Base-by-base conservation (phyloP, 495 filamentous ascomycete species). In the Daldinia caldariorum region DNA sequence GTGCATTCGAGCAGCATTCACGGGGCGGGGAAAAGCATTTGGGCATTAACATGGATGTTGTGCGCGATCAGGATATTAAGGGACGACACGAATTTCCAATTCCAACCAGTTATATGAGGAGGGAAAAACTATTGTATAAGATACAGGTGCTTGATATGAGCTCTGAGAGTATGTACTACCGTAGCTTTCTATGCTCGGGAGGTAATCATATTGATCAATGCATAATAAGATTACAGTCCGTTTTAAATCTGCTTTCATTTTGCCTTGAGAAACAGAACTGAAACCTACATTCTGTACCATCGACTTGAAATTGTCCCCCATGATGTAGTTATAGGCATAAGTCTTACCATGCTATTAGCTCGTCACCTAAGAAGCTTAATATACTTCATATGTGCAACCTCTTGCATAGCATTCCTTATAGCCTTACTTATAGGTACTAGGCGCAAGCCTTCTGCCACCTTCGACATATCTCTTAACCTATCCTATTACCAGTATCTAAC, bases 1-100 rank as follows among this genome's bases (percentile, higher is more conserved):
- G 65, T 68, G 53, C 58, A 18, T 61, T 39, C 50, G 54, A 39
- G 41, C 35, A 62, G 69, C 69, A 72, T 72, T 72, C 61, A 34
- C 43, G 37, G 61, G 65, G 43, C 38, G 56, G 41, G 61, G 58
- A 61, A 64, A 71, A 59, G 55, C 63, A 71, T 67, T 56, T 51
- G 57, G 54, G 58, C 39, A 26, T 63, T 29, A 34, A 32, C 47
- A 38, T 34, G 61, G 54, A 59, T 63, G 47, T 63, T 37, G 62
- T 61, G 13, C 35, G 47, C 20, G 45, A 32, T 20, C 31, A 39
- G 64, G 43, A 61, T 72, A 67, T 55, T 18, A 13, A 55, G 51
- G 57, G 65, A 54, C 57, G 50, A 49, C 54, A 32, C 49, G 45
- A 62, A 58, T 66, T 43, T 58, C 58, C 45, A 54, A 35, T 14